Evolutionary conservation across 2,329 filamentous ascomycete species (phyloP), one percentile per base, ranked within the genome.

Genomic region (Emericellopsis atlantica): DNA sequence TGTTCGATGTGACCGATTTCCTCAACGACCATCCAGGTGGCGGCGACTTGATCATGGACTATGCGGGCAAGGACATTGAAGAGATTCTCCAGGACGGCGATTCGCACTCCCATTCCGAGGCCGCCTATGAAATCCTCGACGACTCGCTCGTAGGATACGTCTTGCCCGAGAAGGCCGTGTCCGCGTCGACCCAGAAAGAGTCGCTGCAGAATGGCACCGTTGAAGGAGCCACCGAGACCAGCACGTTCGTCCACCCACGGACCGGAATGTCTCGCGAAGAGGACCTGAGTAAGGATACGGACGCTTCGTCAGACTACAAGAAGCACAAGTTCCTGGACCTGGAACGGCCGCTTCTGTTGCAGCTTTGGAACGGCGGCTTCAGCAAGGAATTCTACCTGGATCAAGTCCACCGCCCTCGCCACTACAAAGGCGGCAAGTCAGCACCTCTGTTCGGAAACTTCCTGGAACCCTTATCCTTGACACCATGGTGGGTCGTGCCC

Each of bases 361-460:
- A 98, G 62, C 76, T 98, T 34, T 95, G 85, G 83, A 74, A 68
- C 48, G 84, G 89, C 37, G 84, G 83, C 24, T 98, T 96, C 65
- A 78, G 67, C 58, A 98, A 95, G 60, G 78, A 86, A n/a, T 98
- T 98, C 57, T 98, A 98, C 56, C 74, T 98, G 21, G 81, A 95
- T 51, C 92, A 98, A 60, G 85, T 98, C 40, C 92, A 98, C 59
- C 81, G 92, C 36, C 92, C 92, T 15, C 80, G 92, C 44, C 90
- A 98, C 61, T 98, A 96, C 72, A 93, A 81, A 58, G 90, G 90
- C 48, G 92, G 92, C 44, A 79, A 79, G 46, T 95, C 88, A 6
- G 92, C 92, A 32, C 92, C 92, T 16, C 65, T 98, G 21, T 98
- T 98, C 62, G 92, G 92, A 45, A 96, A 98, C 65, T 94, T 98